Evolutionary conservation across 164 flowering plant genomes (phyloP), one percentile per base, ranked within the genome.

Genomic region (Cinnamomum chago): DNA sequence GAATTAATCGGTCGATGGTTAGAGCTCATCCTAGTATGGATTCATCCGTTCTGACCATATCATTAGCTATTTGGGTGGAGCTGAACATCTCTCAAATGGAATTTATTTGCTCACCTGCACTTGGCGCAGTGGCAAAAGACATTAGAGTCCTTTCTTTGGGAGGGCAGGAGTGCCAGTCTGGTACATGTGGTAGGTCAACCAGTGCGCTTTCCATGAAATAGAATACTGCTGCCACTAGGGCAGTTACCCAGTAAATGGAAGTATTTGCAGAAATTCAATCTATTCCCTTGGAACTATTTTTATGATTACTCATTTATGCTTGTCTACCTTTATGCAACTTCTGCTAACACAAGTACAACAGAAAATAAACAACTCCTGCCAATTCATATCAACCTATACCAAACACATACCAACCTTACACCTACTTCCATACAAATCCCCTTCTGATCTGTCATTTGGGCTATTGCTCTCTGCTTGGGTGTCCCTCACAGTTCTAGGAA

Each of bases 281-380:
- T 15, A 13, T 55, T 55, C 60, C 17, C 18, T 55, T 55, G 20
- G 60, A 55, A 55, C 7, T 55, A 18, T 55, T 55, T 55, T 55
- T 55, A 20, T 17, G n/a, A 55, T 55, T 55, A 20, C 60, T 55
- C 60, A 55, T 55, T 55, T 15, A 55, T 55, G 60, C 17, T 55
- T 20, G 15, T 15, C 60, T 14, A 55, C 60, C 60, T 55, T 55
- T 17, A 15, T 14, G 60, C 60, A 55, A 17, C 47, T 55, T 15
- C 20, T 55, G 60, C 10, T 18, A 40, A 68, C 40, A 18, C 15
- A 68, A n/a, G 22, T 7, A n/a, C 22, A 7, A 68, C 15, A 67
- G n/a, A 67, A 18, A 33, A 17, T 67, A 67, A 67, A 68, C 71
- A 68, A 68, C 71, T 30, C 69, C 35, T 33, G 17, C 69, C 69